A percentile compares a stretch with the other conserved stretches of the same genome.
These are phyloP conservation scores for Astragalus glycyphyllos DNA, from an alignment of 306 rosid genomes.

Conservation along the genomic window DNA sequence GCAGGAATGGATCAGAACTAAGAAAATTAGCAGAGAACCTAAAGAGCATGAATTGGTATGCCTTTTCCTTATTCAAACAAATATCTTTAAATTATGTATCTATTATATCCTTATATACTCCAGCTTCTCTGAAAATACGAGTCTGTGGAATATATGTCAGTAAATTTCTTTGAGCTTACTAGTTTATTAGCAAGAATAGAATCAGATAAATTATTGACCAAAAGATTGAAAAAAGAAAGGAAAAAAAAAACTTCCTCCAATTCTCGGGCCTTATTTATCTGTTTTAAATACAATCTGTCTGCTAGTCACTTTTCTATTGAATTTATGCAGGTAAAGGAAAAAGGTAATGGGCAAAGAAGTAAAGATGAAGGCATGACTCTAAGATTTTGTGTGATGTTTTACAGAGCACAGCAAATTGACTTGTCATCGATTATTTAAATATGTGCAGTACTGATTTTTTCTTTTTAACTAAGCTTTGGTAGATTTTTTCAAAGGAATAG, in stretches of 20 bases:
- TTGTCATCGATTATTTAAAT: conserved; percentile 13
- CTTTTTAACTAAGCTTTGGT: not conserved
- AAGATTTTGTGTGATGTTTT: conserved; percentile 20
- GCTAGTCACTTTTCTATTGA: conserved; percentile 34
- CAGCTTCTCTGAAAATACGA: conserved; percentile 21
- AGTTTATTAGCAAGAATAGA: not conserved
- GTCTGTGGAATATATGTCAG: conserved; percentile 2
- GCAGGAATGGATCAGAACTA: conserved; percentile 66
- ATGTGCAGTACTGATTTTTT: not conserved
- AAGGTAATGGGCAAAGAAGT: conserved; percentile 42
- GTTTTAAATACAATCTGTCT: not conserved
- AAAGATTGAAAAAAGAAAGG: conserved; percentile 8
- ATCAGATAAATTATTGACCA: conserved; percentile 23
- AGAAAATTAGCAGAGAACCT: conserved; percentile 45
- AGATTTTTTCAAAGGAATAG: conserved; percentile 6
- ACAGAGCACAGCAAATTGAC: conserved; percentile 1
- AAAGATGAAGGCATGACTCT: conserved; percentile 53
- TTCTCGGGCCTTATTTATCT: conserved; percentile 16
- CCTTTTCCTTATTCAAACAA: conserved; percentile 9
- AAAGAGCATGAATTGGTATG: conserved; percentile 58
- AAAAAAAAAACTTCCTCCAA: conserved; percentile 7
- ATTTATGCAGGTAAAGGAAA: conserved; percentile 60
- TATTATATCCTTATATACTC: conserved; percentile 16
- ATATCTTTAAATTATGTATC: not conserved
- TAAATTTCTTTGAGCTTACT: conserved; percentile 21